Base-by-base conservation (phyloP, 2,329 filamentous ascomycete species). In the Trichoderma koningii region DNA sequence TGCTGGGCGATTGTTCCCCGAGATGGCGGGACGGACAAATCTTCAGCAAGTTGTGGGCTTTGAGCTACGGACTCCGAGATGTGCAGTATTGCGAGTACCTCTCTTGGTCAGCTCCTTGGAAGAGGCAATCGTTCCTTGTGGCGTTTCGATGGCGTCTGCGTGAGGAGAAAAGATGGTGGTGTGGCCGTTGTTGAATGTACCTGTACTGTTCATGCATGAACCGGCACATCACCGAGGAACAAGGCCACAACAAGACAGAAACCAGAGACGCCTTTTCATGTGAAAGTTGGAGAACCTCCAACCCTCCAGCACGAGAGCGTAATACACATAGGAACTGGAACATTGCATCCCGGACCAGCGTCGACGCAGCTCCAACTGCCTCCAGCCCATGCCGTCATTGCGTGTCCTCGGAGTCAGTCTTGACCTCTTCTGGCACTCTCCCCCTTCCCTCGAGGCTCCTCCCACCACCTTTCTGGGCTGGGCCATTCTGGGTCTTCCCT, bases 351-450 rank as follows among this genome's bases (percentile, higher is more conserved):
- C 52, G 30, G 61, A 26, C 61, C 21, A 55, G 42, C 42, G 42
- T 30, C 52, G 15, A 45, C 52, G 30, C 38, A 19, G 23, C 30
- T 52, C 50, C 17, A 34, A 50, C 41, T 65, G 15, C 63, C 17
- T 26, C 55, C 42, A 7, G n/a, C 63, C 56, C 56, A 61, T 65
- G 55, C 34, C 45, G 63, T 55, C 63, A 65, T 65, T 38, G 42
- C 48, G 21, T 60, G 21, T 26, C 41, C 34, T 14, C 34, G 34
- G 34, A 38, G 34, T 38, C 51, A 34, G 12, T 28, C 30, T 34
- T 61, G 48, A 34, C 56, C 48, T 34, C 15, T 50, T 61, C 50
- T 7, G 63, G 63, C 28, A 50, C 34, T 52, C 38, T 30, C 30
- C 53, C 44, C 44, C 51, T 23, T 23, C 44, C 38, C 28, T 44